Conservation (phyloP, 2,329 filamentous ascomycete species). For the Cytospora leucostoma region DNA sequence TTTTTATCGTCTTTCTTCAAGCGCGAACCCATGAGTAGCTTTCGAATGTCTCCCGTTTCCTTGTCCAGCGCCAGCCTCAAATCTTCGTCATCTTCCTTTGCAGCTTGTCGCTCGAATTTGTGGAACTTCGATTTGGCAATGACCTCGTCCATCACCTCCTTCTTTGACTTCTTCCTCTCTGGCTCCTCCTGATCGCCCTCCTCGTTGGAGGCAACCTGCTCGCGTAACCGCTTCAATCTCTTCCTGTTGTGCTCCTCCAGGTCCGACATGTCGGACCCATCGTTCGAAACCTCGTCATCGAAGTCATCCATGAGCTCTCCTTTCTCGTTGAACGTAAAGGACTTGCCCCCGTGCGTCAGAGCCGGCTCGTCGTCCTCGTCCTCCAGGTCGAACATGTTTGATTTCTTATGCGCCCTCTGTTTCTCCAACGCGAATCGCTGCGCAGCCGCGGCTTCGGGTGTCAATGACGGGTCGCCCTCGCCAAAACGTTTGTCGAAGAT, state of each 20-base stretch:
- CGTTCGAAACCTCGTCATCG: constrained; percentile 64
- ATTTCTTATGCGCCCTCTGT: constrained; percentile 74
- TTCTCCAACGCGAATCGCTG: constrained; percentile 90
- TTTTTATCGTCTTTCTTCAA: constrained; percentile 33
- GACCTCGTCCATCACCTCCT: constrained; percentile 96
- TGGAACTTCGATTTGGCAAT: constrained; percentile 96
- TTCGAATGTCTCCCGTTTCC: constrained; percentile 74
- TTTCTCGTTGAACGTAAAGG: constrained; percentile 65
- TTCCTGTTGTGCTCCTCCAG: constrained; percentile 48
- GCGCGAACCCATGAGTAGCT: constrained; percentile 62
- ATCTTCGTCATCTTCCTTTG: constrained; percentile 92
- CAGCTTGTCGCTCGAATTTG: constrained; percentile 91
- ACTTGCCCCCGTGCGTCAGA: constrained; percentile 82
- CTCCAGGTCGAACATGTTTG: constrained; percentile 86
- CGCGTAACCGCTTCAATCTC: constrained; percentile 58
- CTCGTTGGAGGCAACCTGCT: constrained; percentile 44
- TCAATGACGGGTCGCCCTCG: constrained; percentile 93
- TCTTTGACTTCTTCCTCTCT: constrained; percentile 88
- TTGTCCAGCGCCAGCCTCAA: constrained; percentile 82
- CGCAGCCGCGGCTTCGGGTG: constrained; percentile 86
- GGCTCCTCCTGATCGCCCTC: constrained; percentile 59
- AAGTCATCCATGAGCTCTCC: constrained; percentile 69
- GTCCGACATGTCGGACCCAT: constrained; percentile 58
- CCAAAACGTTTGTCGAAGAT: constrained; percentile 93
- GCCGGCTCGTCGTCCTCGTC: constrained; percentile 69